phyloP scores from a whole-genome alignment of 352 stramenopile species.

The Globisporangium viniferum region DNA sequence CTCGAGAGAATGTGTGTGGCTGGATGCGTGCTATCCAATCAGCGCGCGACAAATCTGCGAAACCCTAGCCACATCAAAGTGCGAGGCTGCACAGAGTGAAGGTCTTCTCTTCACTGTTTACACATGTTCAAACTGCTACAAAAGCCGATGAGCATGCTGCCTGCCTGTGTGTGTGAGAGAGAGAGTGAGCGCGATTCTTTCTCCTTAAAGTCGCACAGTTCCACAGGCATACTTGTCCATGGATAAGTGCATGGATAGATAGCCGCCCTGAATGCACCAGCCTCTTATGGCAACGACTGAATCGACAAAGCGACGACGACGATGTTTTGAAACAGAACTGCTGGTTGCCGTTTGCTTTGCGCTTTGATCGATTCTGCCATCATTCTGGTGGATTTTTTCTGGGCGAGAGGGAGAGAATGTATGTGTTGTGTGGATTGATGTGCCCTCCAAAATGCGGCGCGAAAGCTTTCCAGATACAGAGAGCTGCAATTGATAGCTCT shows the following conservation, averaged over 20 bases:
- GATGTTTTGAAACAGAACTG: not conserved
- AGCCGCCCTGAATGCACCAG: too few species aligned
- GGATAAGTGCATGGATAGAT: too few species aligned
- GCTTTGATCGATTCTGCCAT: not conserved
- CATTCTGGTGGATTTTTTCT: slow-evolving; percentile 8
- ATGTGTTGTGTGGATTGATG: not conserved
- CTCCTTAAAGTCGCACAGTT: too few species aligned
- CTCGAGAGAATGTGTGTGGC: not conserved
- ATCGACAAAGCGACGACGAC: not conserved
- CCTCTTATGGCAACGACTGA: not conserved
- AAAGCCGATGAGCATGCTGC: not conserved
- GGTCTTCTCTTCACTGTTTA: not conserved
- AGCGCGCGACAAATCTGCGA: not conserved
- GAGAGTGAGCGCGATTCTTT: too few species aligned
- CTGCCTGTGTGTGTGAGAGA: not conserved
- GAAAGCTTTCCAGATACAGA: too few species aligned
- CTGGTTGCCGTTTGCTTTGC: slow-evolving; percentile 6
- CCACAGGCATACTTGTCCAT: too few species aligned
- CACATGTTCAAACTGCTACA: not conserved
- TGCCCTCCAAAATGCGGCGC: too few species aligned
- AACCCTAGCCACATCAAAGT: slow-evolving; percentile 1
- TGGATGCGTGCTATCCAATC: not conserved
- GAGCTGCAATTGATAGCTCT: too few species aligned
- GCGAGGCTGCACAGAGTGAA: slow-evolving; percentile 9
- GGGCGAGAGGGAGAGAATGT: not conserved